Evolutionary conservation across 164 flowering plant genomes (phyloP).

Genomic region (Hamamelis virginiana): DNA sequence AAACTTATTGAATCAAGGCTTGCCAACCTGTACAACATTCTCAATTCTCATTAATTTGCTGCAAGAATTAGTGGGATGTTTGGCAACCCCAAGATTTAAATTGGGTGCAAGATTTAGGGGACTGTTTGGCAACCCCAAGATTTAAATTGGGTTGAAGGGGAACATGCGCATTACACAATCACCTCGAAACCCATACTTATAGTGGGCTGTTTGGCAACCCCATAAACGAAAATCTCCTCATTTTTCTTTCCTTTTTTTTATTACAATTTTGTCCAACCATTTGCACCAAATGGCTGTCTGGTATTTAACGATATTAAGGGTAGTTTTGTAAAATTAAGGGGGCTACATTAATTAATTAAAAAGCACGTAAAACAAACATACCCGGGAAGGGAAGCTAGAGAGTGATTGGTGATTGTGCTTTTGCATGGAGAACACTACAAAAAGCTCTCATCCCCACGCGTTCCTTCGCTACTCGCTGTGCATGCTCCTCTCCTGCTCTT

Average conservation of each 20-base stretch:
- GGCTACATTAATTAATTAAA: not conserved
- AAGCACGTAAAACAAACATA: slow-evolving; percentile 25
- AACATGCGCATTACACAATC: slow-evolving; percentile 21
- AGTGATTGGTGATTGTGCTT: slow-evolving; percentile 9
- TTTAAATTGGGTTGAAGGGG: slow-evolving; percentile 24
- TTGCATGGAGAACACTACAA: slow-evolving; percentile 14
- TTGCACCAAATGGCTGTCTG: no score
- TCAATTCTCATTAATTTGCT: no score
- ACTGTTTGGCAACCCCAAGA: slow-evolving; percentile 10
- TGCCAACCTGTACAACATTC: no score
- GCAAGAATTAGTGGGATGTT: no score
- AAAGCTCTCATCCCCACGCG: slow-evolving; percentile 7
- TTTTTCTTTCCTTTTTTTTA: no score
- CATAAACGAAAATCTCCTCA: no score
- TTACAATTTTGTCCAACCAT: no score
- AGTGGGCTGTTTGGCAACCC: no score
- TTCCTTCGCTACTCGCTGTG: not conserved
- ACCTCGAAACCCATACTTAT: not conserved
- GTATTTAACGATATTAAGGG: no score
- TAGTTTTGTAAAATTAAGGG: not conserved
- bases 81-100: no score
- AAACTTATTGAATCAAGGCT: no score
- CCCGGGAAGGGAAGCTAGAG: slow-evolving; percentile 15
- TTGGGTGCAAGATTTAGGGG: not conserved
- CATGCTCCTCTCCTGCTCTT: no score